Base-by-base conservation (phyloP, 1,139 yeast species). In the Arxiozyma slooffiae region DNA sequence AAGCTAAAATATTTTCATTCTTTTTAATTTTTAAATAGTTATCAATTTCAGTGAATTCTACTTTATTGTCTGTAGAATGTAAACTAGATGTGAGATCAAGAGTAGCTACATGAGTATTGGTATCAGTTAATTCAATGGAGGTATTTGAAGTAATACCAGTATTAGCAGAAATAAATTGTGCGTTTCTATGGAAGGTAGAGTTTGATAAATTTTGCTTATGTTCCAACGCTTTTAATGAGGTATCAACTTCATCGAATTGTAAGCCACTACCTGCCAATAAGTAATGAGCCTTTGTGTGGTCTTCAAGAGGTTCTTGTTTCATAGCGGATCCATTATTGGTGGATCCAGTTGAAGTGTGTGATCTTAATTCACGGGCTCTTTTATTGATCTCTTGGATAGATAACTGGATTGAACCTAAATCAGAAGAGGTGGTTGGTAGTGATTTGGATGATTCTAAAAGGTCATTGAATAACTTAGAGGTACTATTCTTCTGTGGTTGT, bases 251-350 rank as follows among this genome's bases (percentile, higher is more conserved):
- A 60, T 88, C 96, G 44, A 95, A 86, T 52, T 88, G 83, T 50
- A 90, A 76, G 0, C 96, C 97, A 62, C 94, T 85, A 0, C 94
- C 86, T 2, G 97, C 96, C 50, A 92, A 74, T 46, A 90, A 71
- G 64, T 90, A 90, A 61, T 89, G 97, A 0, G 97, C 97, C 60
- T 85, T 86, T 2, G 96, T 86, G 63, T 78, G 85, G 55, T 80
- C 78, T 20, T 71, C 59, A 34, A 26, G 37, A 7, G 9, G 21
- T 18, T 24, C 46, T 23, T 22, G 34, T 34, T 42, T 34, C 6
- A 42, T 17, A 42, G 11, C n/a, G 14, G 21, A 17, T 8, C 26
- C 45, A 30, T n/a, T 42, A 30, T 17, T 38, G 5, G 45, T 16
- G 14, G 47, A 17, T 14, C 40, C 11, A 21, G 24, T 18, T 14